Base-by-base conservation (phyloP, 768 basidiomycete genomes). In the Vararia minispora region DNA sequence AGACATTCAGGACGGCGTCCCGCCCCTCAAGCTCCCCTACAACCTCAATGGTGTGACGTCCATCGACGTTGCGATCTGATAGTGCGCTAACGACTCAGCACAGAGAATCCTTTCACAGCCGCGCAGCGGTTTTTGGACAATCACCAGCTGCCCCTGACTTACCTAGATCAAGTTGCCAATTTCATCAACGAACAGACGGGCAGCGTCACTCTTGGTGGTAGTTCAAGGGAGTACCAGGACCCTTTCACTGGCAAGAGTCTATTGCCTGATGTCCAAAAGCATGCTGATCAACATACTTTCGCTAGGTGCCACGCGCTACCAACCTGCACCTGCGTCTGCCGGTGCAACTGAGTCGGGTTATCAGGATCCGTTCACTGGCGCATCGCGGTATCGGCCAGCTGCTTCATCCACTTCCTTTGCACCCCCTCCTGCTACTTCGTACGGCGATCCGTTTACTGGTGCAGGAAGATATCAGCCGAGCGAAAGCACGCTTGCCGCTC, bases 141-240 rank as follows among this genome's bases (percentile, higher is more conserved):
- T 35, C 84, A 99, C 54, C 83, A 97, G 26, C 69, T 99, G 6
- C 83, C 95, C 0, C 51, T 76, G 45, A 68, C 65, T 4, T 91
- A 98, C 53, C 62, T 89, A 18, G 92, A 98, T 49, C 72, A 97
- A 58, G 83, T 99, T 11, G 92, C 86, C 21, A 66, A 69, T 39
- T 98, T 97, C 59, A 98, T 99, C 37, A 85, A 95, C 59, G 84
- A 84, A 59, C 95, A 91, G 47, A 85, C 91, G 0, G 63, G 69
- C 3, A 87, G 86, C 1, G 77, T 87, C 16, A 78, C 67, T 37
- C 60, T 97, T 8, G 80, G 81, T 28, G 63, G 64, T 11, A 53
- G 63, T 3, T 61, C 65, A n/a, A 63, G 56, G 30, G 71, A 77
- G 33, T 88, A 70, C 52, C 72, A 79, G 16, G 94, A 98, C 54